Conservation (phyloP, 345 rosid genomes). For the Brassica nigra region DNA sequence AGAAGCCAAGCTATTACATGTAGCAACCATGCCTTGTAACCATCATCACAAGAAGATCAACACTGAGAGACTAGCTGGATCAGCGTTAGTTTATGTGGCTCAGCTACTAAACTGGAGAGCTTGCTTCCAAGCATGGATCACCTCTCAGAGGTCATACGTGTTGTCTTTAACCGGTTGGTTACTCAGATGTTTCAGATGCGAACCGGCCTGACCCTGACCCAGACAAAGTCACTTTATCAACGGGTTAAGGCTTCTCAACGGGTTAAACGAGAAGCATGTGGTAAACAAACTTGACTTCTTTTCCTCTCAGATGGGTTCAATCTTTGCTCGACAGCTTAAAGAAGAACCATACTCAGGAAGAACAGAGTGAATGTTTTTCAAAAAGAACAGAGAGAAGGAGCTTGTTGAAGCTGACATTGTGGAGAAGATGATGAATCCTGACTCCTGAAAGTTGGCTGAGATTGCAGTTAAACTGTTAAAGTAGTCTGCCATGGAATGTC, state of each 20-base stretch:
- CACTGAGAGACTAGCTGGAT: conserved; percentile 60
- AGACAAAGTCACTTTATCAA: conserved; percentile 58
- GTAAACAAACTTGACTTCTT: conserved; percentile 80
- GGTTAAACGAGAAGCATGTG: conserved; percentile 60
- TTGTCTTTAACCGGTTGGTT: conserved; percentile 81
- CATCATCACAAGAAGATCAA: conserved; percentile 38
- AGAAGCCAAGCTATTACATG: conserved; percentile 79
- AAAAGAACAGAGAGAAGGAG: conserved; percentile 21
- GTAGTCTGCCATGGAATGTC: conserved; percentile 97
- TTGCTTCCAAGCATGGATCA: conserved; percentile 80
- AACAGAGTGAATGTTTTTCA: not conserved
- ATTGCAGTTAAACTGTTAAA: conserved; percentile 48
- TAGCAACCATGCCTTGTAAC: conserved; percentile 59
- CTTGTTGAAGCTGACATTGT: conserved; percentile 58
- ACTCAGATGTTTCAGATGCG: conserved; percentile 51
- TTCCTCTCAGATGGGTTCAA: conserved; percentile 82
- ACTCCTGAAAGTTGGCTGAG: conserved; percentile 53
- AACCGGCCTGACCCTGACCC: conserved; percentile 67
- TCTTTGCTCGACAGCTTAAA: conserved; percentile 61
- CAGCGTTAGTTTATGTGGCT: conserved; percentile 69
- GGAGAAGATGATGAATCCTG: conserved; percentile 40
- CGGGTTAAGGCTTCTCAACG: conserved; percentile 77
- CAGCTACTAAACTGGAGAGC: conserved; percentile 85
- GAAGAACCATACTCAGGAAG: conserved; percentile 49
- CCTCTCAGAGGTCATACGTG: conserved; percentile 79